Percentiles rank a stretch among this genome's conserved stretches.
Conservation (phyloP, 371 early-diverging fungal genomes). For the Mortierella sp. region DNA sequence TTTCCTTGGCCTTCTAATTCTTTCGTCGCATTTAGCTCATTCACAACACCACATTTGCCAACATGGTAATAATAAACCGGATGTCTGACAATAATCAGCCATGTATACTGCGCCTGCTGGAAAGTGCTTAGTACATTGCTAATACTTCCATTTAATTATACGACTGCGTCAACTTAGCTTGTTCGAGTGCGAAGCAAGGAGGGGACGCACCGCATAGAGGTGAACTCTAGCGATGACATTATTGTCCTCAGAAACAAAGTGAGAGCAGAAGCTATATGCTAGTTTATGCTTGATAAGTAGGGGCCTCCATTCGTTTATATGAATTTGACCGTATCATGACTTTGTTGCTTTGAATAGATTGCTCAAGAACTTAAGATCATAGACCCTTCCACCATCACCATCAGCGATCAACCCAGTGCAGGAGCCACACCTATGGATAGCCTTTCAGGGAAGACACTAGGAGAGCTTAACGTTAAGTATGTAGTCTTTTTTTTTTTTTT, state of each 20-base stretch:
- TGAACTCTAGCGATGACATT: conserved; percentile 70
- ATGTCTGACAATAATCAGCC: neutral
- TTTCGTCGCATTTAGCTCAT: conserved; percentile 7
- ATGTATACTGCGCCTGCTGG: neutral
- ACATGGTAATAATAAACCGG: conserved; percentile 10
- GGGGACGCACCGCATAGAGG: conserved; percentile 84
- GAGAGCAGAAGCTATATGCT: neutral
- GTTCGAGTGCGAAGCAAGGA: conserved; percentile 88
- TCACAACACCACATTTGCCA: conserved; percentile 6
- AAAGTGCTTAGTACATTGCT: neutral
- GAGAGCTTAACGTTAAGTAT: conserved; percentile 63
- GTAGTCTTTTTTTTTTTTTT: neutral
- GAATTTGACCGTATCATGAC: conserved; percentile 1
- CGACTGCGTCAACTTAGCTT: conserved; percentile 58
- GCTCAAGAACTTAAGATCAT: conserved; percentile 57
- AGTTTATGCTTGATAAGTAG: neutral
- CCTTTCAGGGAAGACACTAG: conserved; percentile 61
- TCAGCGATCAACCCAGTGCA: conserved; percentile 65
- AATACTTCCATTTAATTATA: neutral
- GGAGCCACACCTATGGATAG: conserved; percentile 59
- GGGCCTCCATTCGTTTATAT: conserved; percentile 22
- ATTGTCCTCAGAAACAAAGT: conserved; percentile 71
- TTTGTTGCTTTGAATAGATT: conserved; percentile 45
- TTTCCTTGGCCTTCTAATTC: neutral
- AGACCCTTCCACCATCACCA: conserved; percentile 62